These are phyloP conservation scores for Acanthochlamys bracteata DNA, from an alignment of 106 monocot genomes.

Conservation along the genomic window DNA sequence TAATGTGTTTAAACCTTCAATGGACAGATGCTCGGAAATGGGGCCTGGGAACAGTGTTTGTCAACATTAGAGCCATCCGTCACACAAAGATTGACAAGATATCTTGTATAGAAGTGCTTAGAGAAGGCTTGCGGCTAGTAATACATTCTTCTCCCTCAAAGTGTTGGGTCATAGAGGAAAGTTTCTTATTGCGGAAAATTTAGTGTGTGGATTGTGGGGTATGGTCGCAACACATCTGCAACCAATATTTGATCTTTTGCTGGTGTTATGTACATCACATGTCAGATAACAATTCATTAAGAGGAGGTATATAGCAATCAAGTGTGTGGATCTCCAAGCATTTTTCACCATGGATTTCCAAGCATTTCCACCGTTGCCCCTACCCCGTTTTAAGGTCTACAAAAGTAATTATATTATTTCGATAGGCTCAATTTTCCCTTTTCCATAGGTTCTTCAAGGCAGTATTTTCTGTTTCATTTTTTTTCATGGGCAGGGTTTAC, in stretches of 20 bases:
- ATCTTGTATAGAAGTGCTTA: conserved; percentile 21
- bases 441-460: neutral
- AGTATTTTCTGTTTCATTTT: neutral
- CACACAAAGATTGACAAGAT: conserved; percentile 41
- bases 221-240: neutral
- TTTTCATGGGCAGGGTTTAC: neutral
- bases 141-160: too few relatives aligned
- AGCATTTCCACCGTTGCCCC: neutral
- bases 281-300: neutral
- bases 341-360: neutral
- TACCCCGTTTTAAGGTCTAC: neutral
- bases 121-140: neutral
- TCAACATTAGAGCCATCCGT: conserved; percentile 39
- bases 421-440: neutral
- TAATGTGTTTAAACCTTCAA: neutral
- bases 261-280: neutral
- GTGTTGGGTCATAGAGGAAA: too few relatives aligned
- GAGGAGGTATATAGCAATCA: neutral
- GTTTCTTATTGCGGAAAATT: neutral
- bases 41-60: conserved; percentile 50
- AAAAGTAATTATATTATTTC: neutral
- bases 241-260: neutral
- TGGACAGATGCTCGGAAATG: conserved; percentile 49
- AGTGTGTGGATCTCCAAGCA: neutral
- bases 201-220: neutral